Evolutionary conservation across 805 yeast species (phyloP), one percentile per base, ranked within the genome.

Genomic region (Cyberlindnera mississippiensis): DNA sequence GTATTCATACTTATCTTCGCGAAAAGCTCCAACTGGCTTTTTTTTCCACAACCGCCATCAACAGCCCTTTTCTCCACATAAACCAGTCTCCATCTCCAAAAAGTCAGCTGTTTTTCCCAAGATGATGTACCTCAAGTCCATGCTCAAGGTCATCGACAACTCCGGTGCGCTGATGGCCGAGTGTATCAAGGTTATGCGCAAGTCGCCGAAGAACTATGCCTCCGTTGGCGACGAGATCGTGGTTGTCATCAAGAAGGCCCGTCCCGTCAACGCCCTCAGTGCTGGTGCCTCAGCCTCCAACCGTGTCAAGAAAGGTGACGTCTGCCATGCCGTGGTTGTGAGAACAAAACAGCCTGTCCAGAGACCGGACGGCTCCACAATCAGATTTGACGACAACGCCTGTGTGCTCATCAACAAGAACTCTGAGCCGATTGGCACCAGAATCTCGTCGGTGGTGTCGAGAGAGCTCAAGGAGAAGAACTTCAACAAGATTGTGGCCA

Each of bases 141-240:
- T 93, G 64, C 68, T 89, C 41, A 90, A 85, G 62, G 96, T 90
- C 50, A 86, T 91, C 48, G 99, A 91, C 67, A 91, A 91, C 73
- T 84, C 96, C 17, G 96, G 98, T 22, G 99, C 97, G 3, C 86
- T 85, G 62, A 66, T 89, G 47, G 98, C 85, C 13, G 98, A 93
- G 66, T 93, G 98, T 64, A 89, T 93, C 71, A 91, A 91, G 65
- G 96, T 93, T 13, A 72, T 93, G 50, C 80, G 95, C 48, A 95
- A 93, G 60, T 80, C 84, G 2, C 96, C 96, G 24, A 79, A 74
- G 61, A 82, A 82, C 59, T 82, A 80, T 51, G 98, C 95, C 26
- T 69, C 74, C 41, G 80, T 89, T 19, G 97, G 99, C 35, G 99
- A 93, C 65, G 84, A 82, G 62, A 84, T 93, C 49, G 96, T 93